Evolutionary conservation across 805 yeast species (phyloP).

Genomic region (Schizosaccharomyces lindneri): DNA sequence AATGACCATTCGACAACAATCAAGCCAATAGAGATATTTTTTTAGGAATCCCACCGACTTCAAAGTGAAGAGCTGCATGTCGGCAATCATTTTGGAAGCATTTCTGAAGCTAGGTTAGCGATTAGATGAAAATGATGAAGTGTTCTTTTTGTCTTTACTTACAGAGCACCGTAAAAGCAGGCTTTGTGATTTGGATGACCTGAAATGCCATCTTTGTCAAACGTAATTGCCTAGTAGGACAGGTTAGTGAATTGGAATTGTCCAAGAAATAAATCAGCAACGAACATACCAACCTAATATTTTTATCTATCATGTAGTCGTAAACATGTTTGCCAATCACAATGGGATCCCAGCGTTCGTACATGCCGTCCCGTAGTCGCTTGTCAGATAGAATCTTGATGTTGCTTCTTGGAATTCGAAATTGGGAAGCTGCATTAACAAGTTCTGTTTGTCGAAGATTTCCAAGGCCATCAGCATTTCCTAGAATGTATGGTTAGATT

Average conservation of each 20-base stretch:
- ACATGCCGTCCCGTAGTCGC: constrained; percentile 46
- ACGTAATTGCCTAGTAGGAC: constrained; percentile 31
- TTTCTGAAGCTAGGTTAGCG: not conserved
- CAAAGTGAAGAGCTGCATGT: not conserved
- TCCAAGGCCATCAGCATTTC: constrained; percentile 59
- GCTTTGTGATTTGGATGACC: constrained; percentile 69
- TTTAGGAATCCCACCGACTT: constrained; percentile 3
- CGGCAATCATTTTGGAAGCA: not conserved
- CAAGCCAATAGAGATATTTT: not conserved
- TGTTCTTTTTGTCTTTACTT: not conserved
- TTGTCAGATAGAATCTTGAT: constrained; percentile 26
- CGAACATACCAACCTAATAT: not conserved
- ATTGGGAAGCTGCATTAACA: constrained; percentile 23
- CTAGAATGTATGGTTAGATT: not conserved
- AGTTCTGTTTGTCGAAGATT: constrained; percentile 35
- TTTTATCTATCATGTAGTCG: not conserved
- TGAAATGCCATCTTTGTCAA: constrained; percentile 65
- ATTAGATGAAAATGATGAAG: not conserved
- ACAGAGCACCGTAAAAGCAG: constrained; percentile 23
- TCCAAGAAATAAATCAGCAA: not conserved
- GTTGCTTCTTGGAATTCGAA: constrained; percentile 22
- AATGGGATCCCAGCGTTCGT: constrained; percentile 32
- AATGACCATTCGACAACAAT: constrained; percentile 2
- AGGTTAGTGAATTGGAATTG: not conserved
- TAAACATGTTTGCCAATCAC: constrained; percentile 18